Percentiles rank a stretch among this genome's conserved stretches.
These are phyloP conservation scores for Capsicum chinense DNA, from an alignment of 257 asterid genomes.

Conservation along the genomic window DNA sequence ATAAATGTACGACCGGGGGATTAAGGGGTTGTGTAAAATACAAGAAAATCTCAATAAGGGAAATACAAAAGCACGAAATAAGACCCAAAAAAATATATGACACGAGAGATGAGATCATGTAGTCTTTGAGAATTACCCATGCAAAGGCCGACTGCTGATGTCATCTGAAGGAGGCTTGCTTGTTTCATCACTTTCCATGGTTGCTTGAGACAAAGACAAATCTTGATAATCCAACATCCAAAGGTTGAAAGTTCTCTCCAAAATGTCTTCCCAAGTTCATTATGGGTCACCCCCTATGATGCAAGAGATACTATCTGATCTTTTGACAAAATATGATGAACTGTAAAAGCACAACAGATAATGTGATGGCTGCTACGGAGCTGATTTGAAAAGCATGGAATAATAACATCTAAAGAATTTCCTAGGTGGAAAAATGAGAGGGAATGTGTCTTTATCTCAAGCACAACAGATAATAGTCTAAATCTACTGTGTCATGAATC, in stretches of 20 bases:
- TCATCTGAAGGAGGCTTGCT: slow-evolving; percentile 53
- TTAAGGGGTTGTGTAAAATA: not conserved
- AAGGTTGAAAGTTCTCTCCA: slow-evolving; percentile 49
- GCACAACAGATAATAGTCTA: not conserved
- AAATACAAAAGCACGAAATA: not conserved
- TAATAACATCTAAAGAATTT: not conserved
- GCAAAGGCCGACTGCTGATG: slow-evolving; percentile 55
- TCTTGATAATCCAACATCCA: slow-evolving; percentile 53
- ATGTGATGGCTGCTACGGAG: not conserved
- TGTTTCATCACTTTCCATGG: slow-evolving; percentile 76
- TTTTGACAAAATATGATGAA: not conserved
- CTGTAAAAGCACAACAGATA: slow-evolving; percentile 14
- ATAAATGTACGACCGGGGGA: not conserved
- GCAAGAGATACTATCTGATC: slow-evolving; percentile 24
- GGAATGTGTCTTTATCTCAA: not conserved
- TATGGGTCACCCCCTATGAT: slow-evolving; percentile 40
- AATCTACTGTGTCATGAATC: not conserved
- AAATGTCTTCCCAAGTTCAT: slow-evolving; percentile 68
- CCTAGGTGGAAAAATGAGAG: not conserved
- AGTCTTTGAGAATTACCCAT: slow-evolving; percentile 61
- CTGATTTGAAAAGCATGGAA: slow-evolving; percentile 20
- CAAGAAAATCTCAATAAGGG: not conserved
- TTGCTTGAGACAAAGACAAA: slow-evolving; percentile 46
- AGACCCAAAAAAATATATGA: not conserved
- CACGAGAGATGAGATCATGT: slow-evolving; percentile 16